phyloP scores from a whole-genome alignment of 495 filamentous ascomycete genomes.

The Barbatosphaeria neglecta region DNA sequence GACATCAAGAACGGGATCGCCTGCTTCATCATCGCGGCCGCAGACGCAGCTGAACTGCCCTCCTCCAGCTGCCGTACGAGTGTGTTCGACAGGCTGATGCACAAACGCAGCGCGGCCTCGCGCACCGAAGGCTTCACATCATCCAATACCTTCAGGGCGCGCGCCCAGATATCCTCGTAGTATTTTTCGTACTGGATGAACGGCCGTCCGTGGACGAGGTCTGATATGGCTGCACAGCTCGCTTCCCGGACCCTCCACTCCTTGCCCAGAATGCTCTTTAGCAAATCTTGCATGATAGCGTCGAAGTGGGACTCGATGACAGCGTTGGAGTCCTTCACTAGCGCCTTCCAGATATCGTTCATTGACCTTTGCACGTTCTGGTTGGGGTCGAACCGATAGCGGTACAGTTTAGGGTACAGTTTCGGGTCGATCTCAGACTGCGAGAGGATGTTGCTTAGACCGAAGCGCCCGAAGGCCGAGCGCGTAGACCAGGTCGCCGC shows the following conservation, averaged over 20 bases:
- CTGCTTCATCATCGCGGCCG: conserved; percentile 64
- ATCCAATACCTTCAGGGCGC: conserved; percentile 76
- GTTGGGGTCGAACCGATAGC: conserved; percentile 92
- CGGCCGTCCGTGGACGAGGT: conserved; percentile 64
- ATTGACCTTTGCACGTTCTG: conserved; percentile 84
- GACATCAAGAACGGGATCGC: conserved; percentile 86
- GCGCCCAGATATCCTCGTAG: conserved; percentile 70
- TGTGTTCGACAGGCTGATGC: conserved; percentile 67
- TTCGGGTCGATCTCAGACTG: conserved; percentile 84
- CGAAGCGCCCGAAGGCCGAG: conserved; percentile 88
- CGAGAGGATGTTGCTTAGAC: conserved; percentile 80
- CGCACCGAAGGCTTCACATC: conserved; percentile 91
- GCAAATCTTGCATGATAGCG: conserved; percentile 70
- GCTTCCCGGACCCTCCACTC: conserved; percentile 92
- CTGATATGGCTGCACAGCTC: conserved; percentile 79
- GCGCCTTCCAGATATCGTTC: conserved; percentile 91
- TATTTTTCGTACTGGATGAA: conserved; percentile 74
- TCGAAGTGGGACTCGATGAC: conserved; percentile 70
- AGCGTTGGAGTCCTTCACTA: conserved; percentile 70
- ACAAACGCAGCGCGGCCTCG: conserved; percentile 65
- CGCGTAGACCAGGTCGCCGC: conserved; percentile 92
- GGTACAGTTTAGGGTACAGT: conserved; percentile 85
- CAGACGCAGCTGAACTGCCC: conserved; percentile 56
- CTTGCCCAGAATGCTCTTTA: conserved; percentile 73
- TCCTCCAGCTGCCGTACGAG: conserved; percentile 79